phyloP scores from a whole-genome alignment of 768 basidiomycete genomes.

The Panaeolus papilionaceus region DNA sequence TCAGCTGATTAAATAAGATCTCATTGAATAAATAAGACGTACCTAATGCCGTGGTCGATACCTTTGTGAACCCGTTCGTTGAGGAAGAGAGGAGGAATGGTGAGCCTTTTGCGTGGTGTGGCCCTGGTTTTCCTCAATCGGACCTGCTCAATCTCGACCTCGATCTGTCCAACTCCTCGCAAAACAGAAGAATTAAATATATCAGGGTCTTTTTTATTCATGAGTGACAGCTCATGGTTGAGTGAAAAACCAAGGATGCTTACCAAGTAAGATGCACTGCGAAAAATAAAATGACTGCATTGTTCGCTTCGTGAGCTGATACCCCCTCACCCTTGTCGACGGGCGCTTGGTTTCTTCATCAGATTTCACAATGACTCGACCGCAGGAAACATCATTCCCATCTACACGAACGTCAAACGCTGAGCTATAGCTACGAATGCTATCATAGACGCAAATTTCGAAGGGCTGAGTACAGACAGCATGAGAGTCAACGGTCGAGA shows the following conservation, averaged over 20 bases:
- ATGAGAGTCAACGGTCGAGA: not conserved
- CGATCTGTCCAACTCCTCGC: not conserved
- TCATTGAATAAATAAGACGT: conserved; percentile 10
- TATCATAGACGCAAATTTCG: conserved; percentile 1
- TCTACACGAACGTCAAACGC: not conserved
- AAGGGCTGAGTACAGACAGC: not conserved
- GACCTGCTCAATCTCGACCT: not conserved
- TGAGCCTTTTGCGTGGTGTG: not conserved
- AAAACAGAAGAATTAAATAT: not conserved
- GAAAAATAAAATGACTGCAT: not conserved
- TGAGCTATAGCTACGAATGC: not conserved
- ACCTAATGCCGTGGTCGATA: conserved; percentile 33
- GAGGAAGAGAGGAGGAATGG: conserved; percentile 22
- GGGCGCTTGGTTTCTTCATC: conserved; percentile 4
- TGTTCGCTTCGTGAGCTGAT: not conserved
- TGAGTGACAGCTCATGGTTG: no score
- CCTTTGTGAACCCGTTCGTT: conserved; percentile 36
- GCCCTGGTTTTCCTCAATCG: not conserved
- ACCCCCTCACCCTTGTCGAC: not conserved
- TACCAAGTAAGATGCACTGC: not conserved
- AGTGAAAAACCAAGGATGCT: not conserved
- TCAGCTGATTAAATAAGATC: not conserved
- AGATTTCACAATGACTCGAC: not conserved
- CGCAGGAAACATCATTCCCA: not conserved
- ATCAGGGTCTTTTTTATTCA: not conserved